phyloP scores from a whole-genome alignment of 1,139 yeast species.

The Suhomyces guaymorum region DNA sequence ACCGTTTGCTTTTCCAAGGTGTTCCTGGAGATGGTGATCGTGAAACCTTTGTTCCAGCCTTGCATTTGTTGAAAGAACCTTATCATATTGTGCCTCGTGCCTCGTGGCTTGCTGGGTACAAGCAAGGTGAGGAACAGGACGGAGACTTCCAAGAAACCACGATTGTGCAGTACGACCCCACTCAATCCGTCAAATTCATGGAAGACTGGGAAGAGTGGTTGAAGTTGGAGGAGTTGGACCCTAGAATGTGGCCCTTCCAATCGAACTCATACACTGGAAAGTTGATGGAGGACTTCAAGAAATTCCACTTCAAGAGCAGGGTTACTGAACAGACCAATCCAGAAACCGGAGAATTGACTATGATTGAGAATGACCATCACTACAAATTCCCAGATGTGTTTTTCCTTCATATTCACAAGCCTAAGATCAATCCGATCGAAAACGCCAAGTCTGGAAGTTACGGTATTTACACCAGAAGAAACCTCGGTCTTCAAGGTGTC shows the following conservation, averaged over 20 bases:
- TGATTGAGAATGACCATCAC: conserved; percentile 3
- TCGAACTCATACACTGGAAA: conserved; percentile 26
- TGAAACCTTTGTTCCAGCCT: conserved; percentile 43
- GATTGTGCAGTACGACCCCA: conserved; percentile 37
- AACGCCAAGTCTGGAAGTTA: conserved; percentile 22
- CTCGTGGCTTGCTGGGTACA: conserved; percentile 30
- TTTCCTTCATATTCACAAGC: conserved; percentile 47
- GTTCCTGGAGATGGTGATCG: conserved; percentile 42
- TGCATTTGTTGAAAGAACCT: conserved; percentile 38
- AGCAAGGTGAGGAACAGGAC: conserved; percentile 15
- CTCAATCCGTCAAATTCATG: conserved; percentile 23
- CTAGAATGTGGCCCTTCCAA: conserved; percentile 36
- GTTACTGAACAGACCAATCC: conserved; percentile 3
- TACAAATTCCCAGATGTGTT: conserved; percentile 27
- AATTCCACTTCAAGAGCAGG: conserved; percentile 13
- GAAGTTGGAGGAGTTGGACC: conserved; percentile 23
- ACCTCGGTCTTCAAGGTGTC: conserved; percentile 23
- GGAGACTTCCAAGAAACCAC: conserved; percentile 31
- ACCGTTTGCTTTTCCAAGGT: conserved; percentile 39
- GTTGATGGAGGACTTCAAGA: conserved; percentile 25
- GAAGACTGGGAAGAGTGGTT: conserved; percentile 35
- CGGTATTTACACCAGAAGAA: conserved; percentile 24
- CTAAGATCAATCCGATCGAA: conserved; percentile 38
- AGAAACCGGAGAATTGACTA: conserved; percentile 6
- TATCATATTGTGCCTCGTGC: conserved; percentile 29